Evolutionary conservation across 2,329 filamentous ascomycete genomes (phyloP).

Genomic region (Alternaria arborescens): DNA sequence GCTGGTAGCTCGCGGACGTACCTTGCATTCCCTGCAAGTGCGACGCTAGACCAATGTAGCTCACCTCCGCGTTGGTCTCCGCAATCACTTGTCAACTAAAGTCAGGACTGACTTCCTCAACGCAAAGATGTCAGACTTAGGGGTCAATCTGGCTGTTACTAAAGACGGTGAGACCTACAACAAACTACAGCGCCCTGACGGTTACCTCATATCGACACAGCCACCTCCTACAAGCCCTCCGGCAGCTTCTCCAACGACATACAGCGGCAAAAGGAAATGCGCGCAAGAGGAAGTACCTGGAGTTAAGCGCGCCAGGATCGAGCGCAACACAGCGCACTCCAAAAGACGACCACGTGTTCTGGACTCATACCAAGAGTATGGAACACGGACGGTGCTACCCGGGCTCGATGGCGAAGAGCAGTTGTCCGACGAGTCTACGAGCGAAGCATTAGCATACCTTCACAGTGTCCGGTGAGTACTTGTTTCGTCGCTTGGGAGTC

Average conservation of each 20-base stretch:
- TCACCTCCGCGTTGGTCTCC: slow-evolving; percentile 16
- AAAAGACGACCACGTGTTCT: slow-evolving; percentile 12
- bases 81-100: slow-evolving; percentile 9
- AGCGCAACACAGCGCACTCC: neutral
- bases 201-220: slow-evolving; percentile 30
- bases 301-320: slow-evolving; percentile 29
- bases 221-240: slow-evolving; percentile 12
- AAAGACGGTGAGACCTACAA: slow-evolving; percentile 49
- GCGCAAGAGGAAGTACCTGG: slow-evolving; percentile 21
- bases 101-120: neutral
- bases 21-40: neutral
- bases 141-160: slow-evolving; percentile 43
- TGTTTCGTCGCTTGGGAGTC: neutral
- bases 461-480: slow-evolving; percentile 44
- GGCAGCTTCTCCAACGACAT: neutral
- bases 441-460: slow-evolving; percentile 47
- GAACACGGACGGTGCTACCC: slow-evolving; percentile 44
- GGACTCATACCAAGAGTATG: slow-evolving; percentile 26
- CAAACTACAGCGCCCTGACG: slow-evolving; percentile 47
- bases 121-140: slow-evolving; percentile 33
- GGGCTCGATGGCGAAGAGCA: slow-evolving; percentile 39
- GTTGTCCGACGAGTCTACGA: slow-evolving; percentile 36
- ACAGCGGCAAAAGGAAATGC: slow-evolving; percentile 35
- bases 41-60: slow-evolving; percentile 5
- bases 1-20: neutral